Percentiles rank a stretch among this genome's conserved stretches.
Conservation (phyloP, 2,329 filamentous ascomycete species). For the Remersonia thermophila region DNA sequence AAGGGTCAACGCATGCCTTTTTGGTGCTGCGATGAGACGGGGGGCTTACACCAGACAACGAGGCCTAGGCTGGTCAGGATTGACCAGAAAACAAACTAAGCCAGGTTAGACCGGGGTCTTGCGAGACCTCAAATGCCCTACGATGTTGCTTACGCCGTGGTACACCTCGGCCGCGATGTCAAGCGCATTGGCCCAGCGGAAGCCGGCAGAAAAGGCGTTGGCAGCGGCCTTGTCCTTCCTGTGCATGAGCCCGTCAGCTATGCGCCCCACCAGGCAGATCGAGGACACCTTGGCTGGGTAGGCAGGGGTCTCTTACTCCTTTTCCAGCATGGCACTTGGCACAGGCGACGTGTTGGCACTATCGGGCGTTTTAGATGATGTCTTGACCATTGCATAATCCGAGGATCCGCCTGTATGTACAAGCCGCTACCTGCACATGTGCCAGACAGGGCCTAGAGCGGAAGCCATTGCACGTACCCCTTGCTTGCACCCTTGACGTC, state of each 20-base stretch:
- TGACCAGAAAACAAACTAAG: slow-evolving; percentile 87
- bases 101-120: slow-evolving; percentile 7
- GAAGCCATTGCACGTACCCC: slow-evolving; percentile 98
- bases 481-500: slow-evolving; percentile 84
- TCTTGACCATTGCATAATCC: background rate
- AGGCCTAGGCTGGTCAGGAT: slow-evolving; percentile 82
- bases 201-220: slow-evolving; percentile 56
- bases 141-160: slow-evolving; percentile 58
- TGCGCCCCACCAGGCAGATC: background rate
- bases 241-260: slow-evolving; percentile 9
- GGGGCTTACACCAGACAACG: slow-evolving; percentile 88
- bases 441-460: slow-evolving; percentile 50
- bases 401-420: slow-evolving; percentile 9
- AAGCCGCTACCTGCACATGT: slow-evolving; percentile 6
- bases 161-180: slow-evolving; percentile 84
- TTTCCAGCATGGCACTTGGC: slow-evolving; percentile 46
- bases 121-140: no score
- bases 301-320: slow-evolving; percentile 47
- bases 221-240: slow-evolving; percentile 67
- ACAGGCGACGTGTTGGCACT: slow-evolving; percentile 37
- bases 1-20: slow-evolving; percentile 7
- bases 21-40: no score
- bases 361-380: slow-evolving; percentile 29
- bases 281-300: no score
- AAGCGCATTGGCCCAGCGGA: slow-evolving; percentile 61